A percentile compares a stretch with the other conserved stretches of the same genome.
Conservation (phyloP, 2,329 filamentous ascomycete genomes). For the Pseudocercospora cruenta region DNA sequence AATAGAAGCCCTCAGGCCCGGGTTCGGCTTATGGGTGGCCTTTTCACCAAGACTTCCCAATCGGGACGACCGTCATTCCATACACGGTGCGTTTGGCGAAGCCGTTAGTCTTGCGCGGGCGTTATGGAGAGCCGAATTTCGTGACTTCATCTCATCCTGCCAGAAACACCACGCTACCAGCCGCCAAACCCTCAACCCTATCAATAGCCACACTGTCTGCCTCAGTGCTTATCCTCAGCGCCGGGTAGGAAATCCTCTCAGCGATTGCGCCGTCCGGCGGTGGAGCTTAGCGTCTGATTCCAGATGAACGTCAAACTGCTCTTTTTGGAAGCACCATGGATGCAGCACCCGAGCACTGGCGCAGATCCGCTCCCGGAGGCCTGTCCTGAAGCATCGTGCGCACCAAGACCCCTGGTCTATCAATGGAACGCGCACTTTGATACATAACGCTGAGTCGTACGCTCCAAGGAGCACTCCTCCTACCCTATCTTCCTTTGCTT, state of each 20-base stretch:
- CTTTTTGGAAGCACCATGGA: constrained; percentile 31
- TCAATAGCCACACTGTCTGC: constrained; percentile 31
- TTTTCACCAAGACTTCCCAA: constrained; percentile 14
- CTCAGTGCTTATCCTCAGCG: constrained; percentile 18
- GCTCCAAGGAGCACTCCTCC: constrained; percentile 15
- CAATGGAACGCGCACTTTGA: constrained; percentile 20
- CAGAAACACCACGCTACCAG: constrained; percentile 25
- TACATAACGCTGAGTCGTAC: constrained; percentile 31
- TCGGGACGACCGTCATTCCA: constrained; percentile 22
- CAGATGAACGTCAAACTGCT: constrained; percentile 26
- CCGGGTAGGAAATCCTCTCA: constrained; percentile 22
- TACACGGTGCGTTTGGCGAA: constrained; percentile 16
- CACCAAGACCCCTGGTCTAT: constrained; percentile 30
- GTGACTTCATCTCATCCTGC: constrained; percentile 30
- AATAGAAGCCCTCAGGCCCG: constrained; percentile 13
- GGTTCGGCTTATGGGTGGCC: constrained; percentile 15
- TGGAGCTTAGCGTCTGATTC: constrained; percentile 29
- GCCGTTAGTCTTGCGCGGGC: constrained; percentile 25
- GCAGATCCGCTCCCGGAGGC: constrained; percentile 21
- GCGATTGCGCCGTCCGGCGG: constrained; percentile 25
- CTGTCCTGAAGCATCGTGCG: constrained; percentile 29
- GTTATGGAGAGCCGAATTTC: constrained; percentile 35
- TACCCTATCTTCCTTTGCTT: constrained; percentile 20
- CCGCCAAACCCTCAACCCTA: constrained; percentile 24
- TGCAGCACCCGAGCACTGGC: constrained; percentile 29